Evolutionary conservation across 2,329 filamentous ascomycete species (phyloP).

Genomic region (Trichophyton verrucosum): DNA sequence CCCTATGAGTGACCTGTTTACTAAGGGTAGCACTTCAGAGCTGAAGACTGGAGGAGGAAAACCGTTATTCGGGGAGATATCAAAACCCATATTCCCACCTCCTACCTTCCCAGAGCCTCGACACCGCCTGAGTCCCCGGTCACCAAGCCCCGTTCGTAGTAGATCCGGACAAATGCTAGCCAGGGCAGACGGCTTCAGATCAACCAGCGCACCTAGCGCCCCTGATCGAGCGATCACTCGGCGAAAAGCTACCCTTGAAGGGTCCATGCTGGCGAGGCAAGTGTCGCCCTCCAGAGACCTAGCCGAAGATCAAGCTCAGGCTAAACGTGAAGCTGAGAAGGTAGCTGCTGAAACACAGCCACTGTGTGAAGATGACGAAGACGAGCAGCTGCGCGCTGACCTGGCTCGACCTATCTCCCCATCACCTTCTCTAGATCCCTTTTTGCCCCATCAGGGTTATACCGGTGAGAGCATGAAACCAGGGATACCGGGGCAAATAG

Average conservation of each 20-base stretch:
- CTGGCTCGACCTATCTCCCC: constrained; percentile 33
- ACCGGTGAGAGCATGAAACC: constrained; percentile 33
- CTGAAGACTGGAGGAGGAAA: constrained; percentile 19
- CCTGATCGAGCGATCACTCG: constrained; percentile 29
- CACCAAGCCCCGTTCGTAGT: constrained; percentile 36
- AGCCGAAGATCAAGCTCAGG: constrained; percentile 19
- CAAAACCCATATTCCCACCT: constrained; percentile 28
- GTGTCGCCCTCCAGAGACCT: constrained; percentile 17
- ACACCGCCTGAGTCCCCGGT: constrained; percentile 25
- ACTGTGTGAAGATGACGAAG: constrained; percentile 37
- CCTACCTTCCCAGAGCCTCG: constrained; percentile 24
- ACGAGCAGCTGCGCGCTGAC: constrained; percentile 35
- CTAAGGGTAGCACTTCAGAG: constrained; percentile 24
- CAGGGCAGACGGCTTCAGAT: constrained; percentile 24
- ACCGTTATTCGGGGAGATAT: constrained; percentile 35
- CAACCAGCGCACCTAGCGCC: constrained; percentile 27
- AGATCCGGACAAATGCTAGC: constrained; percentile 19
- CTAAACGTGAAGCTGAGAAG: constrained; percentile 21
- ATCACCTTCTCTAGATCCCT: constrained; percentile 35
- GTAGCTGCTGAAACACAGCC: constrained; percentile 25
- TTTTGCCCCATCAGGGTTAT: constrained; percentile 37
- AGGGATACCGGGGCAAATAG: constrained; percentile 39
- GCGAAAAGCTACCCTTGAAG: constrained; percentile 29
- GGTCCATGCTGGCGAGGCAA: constrained; percentile 21
- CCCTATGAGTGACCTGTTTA: constrained; percentile 30